Base-by-base conservation (phyloP, 2,329 filamentous ascomycete species). In the Thielaviopsis musarum region DNA sequence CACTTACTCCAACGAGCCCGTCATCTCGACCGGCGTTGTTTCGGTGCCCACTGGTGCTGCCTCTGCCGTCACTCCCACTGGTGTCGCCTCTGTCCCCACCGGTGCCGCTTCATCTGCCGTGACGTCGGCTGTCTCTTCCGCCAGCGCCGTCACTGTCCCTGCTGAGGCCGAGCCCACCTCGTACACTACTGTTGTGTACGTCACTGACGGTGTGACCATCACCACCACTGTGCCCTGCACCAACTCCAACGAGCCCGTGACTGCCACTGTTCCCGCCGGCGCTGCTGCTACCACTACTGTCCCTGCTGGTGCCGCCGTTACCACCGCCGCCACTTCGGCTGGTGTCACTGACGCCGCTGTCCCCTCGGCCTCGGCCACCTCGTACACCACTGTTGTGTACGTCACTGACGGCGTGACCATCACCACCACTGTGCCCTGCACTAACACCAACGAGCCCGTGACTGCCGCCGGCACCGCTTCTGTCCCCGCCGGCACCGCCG, bases 371-470 rank as follows among this genome's bases (percentile, higher is more conserved):
- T 19, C 41, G 30, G 53, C 21, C 49, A 24, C 56, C n/a, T 24
- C 34, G n/a, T 53, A 52, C 41, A 49, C 51, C 17, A 45, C 57
- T 21, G 17, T 30, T 21, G 34, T 54, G 9, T 59, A 54, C 52
- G 57, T 59, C 3, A 49, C 51, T 9, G 5, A 48, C 15, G 57
- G 57, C 26, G 38, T 54, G 4, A 54, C 57, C 15, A 34, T 59
- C 4, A 54, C 57, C 52, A 17, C 51, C 24, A 59, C 51, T 21
- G 52, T 59, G 13, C 57, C 57, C 19, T 58, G 56, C 56, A 54
- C 26, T 3, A 28, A 54, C 52, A 5, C n/a, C 19, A 54, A 54
- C 19, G 54, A 56, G 19, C 49, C 49, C 10, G 21, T 22, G 19
- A 12, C 21, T 17, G 49, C 49, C 21, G 54, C 45, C 53, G 49